These are phyloP conservation scores for Phytopythium oedochilum DNA, from an alignment of 352 stramenopile species.

Conservation along the genomic window DNA sequence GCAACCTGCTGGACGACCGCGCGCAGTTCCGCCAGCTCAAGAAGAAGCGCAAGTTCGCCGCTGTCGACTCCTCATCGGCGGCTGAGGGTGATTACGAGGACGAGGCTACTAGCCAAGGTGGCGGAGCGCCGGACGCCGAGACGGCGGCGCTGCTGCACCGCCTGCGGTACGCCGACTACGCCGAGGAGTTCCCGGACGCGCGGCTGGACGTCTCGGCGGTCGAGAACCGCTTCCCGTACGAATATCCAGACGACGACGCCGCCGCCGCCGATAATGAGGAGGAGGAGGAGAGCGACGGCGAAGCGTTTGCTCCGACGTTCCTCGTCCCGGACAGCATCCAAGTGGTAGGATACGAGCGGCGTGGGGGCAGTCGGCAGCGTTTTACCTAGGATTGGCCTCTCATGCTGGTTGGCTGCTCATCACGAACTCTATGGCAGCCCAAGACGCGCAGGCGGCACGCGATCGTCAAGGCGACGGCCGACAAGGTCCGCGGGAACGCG, in stretches of 20 bases:
- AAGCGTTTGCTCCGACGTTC: slow-evolving; percentile 22
- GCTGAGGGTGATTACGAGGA: no score
- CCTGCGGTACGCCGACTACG: slow-evolving; percentile 44
- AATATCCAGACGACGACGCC: slow-evolving; percentile 28
- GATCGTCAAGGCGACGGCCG: slow-evolving; percentile 37
- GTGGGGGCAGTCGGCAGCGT: no score
- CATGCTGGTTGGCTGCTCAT: no score
- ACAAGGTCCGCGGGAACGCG: slow-evolving; percentile 28
- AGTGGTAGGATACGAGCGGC: slow-evolving; percentile 12
- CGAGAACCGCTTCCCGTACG: slow-evolving; percentile 39
- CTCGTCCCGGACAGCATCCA: slow-evolving; percentile 17
- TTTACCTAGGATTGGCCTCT: no score
- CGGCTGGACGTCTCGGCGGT: slow-evolving; percentile 8
- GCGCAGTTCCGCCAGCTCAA: slow-evolving; percentile 47
- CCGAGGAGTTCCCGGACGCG: slow-evolving; percentile 25
- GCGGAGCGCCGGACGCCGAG: not conserved
- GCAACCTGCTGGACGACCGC: slow-evolving; percentile 51
- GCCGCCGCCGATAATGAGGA: not conserved
- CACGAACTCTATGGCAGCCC: no score
- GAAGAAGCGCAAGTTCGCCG: slow-evolving; percentile 8
- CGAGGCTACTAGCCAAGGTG: no score
- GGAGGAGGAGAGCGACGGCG: slow-evolving; percentile 17
- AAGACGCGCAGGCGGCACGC: slow-evolving; percentile 37
- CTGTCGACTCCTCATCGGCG: no score
- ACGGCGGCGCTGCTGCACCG: slow-evolving; percentile 25